A percentile compares a stretch with the other conserved stretches of the same genome.
phyloP scores from a whole-genome alignment of 441 rosid genomes.

The Bruguiera hainesii region DNA sequence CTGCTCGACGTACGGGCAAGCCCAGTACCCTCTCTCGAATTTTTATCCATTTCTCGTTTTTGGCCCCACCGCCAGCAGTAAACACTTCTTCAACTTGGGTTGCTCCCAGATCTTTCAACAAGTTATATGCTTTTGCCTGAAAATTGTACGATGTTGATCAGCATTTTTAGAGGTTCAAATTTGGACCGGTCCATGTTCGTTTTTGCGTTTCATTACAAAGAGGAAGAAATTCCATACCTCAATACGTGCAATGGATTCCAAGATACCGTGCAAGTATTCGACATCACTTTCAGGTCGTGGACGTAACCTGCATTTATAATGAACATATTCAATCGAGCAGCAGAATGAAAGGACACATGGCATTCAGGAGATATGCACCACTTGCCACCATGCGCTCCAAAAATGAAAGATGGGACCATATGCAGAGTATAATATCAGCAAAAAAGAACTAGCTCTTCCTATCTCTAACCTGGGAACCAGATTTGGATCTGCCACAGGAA shows the following conservation, averaged over 20 bases:
- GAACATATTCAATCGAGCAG: background rate
- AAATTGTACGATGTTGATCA: background rate
- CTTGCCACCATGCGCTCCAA: too few relatives aligned
- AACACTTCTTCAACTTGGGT: constrained; percentile 71
- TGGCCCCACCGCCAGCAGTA: constrained; percentile 88
- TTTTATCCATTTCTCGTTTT: constrained; percentile 75
- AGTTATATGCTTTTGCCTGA: constrained; percentile 65
- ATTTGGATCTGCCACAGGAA: constrained; percentile 80
- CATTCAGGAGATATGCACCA: too few relatives aligned
- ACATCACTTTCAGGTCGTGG: constrained; percentile 81
- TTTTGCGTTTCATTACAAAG: background rate
- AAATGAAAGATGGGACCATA: too few relatives aligned
- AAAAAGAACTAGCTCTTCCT: too few relatives aligned
- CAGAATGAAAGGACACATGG: background rate
- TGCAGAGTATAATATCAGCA: too few relatives aligned
- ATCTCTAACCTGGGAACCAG: constrained; percentile 62
- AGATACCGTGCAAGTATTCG: constrained; percentile 81
- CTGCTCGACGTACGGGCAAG: constrained; percentile 61
- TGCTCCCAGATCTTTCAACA: constrained; percentile 77
- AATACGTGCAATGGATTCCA: constrained; percentile 89
- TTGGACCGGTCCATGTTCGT: background rate
- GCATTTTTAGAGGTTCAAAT: too few relatives aligned
- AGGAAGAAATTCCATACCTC: constrained; percentile 48
- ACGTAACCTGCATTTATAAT: constrained; percentile 49
- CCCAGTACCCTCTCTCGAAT: constrained; percentile 73